These are phyloP conservation scores for Trichoderma polysporum DNA, from an alignment of 2,329 filamentous ascomycete genomes.

Conservation along the genomic window DNA sequence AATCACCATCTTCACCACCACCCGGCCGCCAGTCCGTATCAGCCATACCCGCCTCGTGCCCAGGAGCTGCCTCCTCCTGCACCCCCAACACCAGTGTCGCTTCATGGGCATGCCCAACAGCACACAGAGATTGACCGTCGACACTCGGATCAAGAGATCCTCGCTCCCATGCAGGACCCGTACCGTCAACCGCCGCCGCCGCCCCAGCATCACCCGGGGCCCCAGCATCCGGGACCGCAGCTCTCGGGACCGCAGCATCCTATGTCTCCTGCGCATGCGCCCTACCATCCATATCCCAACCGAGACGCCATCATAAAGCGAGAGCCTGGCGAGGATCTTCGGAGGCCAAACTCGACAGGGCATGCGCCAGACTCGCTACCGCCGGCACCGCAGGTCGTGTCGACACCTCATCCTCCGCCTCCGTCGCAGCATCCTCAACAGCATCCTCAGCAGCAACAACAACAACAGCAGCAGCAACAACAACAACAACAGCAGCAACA, in stretches of 20 bases:
- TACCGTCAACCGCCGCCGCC: conserved; percentile 37
- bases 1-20: conserved; percentile 32
- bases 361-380: conserved; percentile 39
- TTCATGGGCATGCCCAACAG: conserved; percentile 36
- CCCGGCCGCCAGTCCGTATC: conserved; percentile 41
- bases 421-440: conserved; percentile 10
- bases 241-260: conserved; percentile 18
- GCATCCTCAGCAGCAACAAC: not conserved
- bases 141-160: conserved; percentile 56
- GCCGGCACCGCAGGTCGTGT: conserved; percentile 34
- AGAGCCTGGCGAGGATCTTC: conserved; percentile 52
- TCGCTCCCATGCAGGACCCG: conserved; percentile 55
- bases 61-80: conserved; percentile 34
- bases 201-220: conserved; percentile 21
- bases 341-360: conserved; percentile 54
- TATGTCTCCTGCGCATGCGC: conserved; percentile 46
- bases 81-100: conserved; percentile 31
- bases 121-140: conserved; percentile 52
- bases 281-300: conserved; percentile 45
- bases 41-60: conserved; percentile 39
- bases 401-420: conserved; percentile 34
- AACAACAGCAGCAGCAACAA: not conserved
- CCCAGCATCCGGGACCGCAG: conserved; percentile 21
- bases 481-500: not conserved
- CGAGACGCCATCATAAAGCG: conserved; percentile 58